Evolutionary conservation across 208 protist species (phyloP).

Genomic region (Leishmania arabica): DNA sequence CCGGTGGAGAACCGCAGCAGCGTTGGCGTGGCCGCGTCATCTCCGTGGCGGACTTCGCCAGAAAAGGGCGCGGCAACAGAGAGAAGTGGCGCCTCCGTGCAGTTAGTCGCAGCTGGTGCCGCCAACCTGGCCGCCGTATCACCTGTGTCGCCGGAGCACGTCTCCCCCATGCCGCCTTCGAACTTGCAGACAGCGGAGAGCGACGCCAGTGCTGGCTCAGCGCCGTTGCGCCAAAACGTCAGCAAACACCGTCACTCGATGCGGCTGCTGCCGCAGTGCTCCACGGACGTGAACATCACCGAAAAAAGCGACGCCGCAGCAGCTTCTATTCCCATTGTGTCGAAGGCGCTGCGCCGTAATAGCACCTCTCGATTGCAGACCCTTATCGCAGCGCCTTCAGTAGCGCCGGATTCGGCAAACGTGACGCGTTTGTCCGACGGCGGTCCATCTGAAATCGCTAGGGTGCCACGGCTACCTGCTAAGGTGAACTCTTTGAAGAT

Average conservation of each 20-base stretch:
- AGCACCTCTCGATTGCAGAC: background rate
- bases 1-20: background rate
- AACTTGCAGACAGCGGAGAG: background rate
- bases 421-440: background rate
- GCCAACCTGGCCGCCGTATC: background rate
- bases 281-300: background rate
- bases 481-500: background rate
- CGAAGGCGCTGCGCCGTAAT: background rate
- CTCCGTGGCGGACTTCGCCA: background rate
- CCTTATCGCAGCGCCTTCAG: background rate
- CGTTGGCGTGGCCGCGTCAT: background rate
- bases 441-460: background rate
- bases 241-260: background rate
- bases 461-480: background rate
- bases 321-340: background rate
- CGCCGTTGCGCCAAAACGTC: background rate
- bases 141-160: background rate
- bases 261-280: background rate
- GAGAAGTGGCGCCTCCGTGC: background rate
- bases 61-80: background rate
- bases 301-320: no score
- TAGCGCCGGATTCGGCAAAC: background rate
- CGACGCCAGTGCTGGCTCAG: background rate
- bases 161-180: background rate
- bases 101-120: background rate